Evolutionary conservation across 2,329 filamentous ascomycete genomes (phyloP).

Genomic region (Fusarium beomiforme): DNA sequence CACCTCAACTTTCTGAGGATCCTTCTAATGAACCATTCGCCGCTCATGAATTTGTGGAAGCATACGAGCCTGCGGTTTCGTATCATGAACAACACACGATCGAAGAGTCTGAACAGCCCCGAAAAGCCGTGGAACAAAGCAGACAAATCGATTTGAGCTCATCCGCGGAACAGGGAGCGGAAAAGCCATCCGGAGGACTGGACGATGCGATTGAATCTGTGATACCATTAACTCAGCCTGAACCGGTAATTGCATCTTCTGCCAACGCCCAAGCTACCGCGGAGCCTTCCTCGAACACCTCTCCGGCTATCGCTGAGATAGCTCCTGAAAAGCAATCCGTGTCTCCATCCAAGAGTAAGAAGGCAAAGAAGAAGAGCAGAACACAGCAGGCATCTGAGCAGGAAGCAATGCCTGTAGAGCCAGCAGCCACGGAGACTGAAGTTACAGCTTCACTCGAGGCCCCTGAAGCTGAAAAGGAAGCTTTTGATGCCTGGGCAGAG

Average conservation of each 20-base stretch:
- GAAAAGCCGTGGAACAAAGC: not conserved
- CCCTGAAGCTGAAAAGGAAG: conserved; percentile 15
- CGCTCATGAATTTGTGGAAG: not conserved
- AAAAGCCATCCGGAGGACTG: not conserved
- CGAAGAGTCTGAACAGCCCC: not conserved
- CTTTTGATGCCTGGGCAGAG: conserved; percentile 34
- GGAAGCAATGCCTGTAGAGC: not conserved
- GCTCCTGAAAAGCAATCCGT: not conserved
- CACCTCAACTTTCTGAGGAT: not conserved
- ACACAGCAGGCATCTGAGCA: conserved; percentile 15
- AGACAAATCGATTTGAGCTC: not conserved
- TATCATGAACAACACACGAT: not conserved
- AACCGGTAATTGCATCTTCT: not conserved
- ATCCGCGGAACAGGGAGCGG: not conserved
- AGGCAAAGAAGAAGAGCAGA: conserved; percentile 43
- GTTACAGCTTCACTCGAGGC: not conserved
- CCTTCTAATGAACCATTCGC: not conserved
- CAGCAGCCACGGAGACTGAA: conserved; percentile 2
- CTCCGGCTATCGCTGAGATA: not conserved
- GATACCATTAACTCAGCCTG: not conserved
- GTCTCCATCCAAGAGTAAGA: conserved; percentile 36
- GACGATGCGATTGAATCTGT: conserved; percentile 6
- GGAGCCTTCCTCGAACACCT: conserved; percentile 26
- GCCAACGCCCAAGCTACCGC: not conserved
- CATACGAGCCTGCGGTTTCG: not conserved